Base-by-base conservation (phyloP, 1,139 yeast genomes). In the Yamadazyma dushanensis region DNA sequence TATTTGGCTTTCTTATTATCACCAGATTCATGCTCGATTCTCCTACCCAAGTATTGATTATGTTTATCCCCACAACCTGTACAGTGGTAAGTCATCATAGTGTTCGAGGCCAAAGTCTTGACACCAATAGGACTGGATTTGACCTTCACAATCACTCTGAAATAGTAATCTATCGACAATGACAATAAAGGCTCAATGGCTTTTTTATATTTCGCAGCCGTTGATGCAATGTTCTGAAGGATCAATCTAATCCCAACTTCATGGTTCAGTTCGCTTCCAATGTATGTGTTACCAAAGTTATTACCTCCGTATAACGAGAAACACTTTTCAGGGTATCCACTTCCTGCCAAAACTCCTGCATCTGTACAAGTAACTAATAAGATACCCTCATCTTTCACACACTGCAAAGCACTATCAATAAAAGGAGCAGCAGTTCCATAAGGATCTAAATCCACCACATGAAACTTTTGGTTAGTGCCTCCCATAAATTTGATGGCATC, bases 351-450 rank as follows among this genome's bases (percentile, higher is more conserved):
- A 1, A 92, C 97, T 0, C 96, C 95, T 14, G 95, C 75, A 63
- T 92, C 99, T 0, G 99, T 92, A 59, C 98, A 94, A 1, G 99
- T 92, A 6, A 92, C 92, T 32, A 90, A 65, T 48, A 92, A 61
- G 32, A 92, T 56, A 0, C 97, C 99, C 33, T 83, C 92, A 47
- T 89, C 90, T 35, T 75, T 77, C 10, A 90, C 75, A 26, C 83
- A 69, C 50, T 87, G 95, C 22, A 92, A 70, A 0, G 97, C 97
- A 19, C 92, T 77, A 56, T 92, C 98, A 26, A 92, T 72, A 55
- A 92, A 92, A 5, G 97, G 97, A 1, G 96, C 78, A 0, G 97
- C 98, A 0, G 97, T 84, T 15, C 99, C 99, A 56, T 92, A 92
- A 0, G 99, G 99, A 56, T 92, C 99, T 38, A 92, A 72, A 61